These are phyloP conservation scores for Protomyces gravidus DNA, from an alignment of 1,139 yeast genomes.

Conservation along the genomic window DNA sequence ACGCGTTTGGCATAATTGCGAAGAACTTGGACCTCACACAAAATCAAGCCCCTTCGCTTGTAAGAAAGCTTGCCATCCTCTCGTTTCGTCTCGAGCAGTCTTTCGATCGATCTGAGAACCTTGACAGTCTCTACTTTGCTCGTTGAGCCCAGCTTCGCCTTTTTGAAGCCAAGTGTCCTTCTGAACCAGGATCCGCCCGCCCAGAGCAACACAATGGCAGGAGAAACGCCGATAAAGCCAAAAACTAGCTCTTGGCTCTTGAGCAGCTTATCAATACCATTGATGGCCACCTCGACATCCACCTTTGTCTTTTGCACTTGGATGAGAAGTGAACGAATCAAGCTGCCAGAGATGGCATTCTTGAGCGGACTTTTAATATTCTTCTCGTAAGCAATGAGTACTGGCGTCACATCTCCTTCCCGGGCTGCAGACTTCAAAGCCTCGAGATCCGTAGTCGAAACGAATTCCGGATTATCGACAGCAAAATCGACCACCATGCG, in stretches of 20 bases:
- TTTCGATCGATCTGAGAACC: conserved; percentile 57
- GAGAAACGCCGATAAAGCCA: conserved; percentile 84
- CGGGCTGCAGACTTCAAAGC: conserved; percentile 41
- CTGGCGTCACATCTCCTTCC: conserved; percentile 71
- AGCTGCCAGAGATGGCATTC: conserved; percentile 60
- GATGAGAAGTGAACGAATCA: conserved; percentile 71
- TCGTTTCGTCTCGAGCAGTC: conserved; percentile 44
- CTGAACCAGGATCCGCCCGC: conserved; percentile 41
- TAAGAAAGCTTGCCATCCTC: conserved; percentile 33
- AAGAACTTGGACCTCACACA: conserved; percentile 36
- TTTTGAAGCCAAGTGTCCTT: conserved; percentile 23
- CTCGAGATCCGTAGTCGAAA: conserved; percentile 35
- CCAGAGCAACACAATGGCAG: conserved; percentile 61
- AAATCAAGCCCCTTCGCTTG: conserved; percentile 35
- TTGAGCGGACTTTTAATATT: conserved; percentile 68
- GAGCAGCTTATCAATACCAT: conserved; percentile 82
- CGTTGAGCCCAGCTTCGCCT: conserved; percentile 41
- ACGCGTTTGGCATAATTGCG: conserved; percentile 29
- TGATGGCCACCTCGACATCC: conserved; percentile 84
- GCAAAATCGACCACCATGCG: conserved; percentile 81
- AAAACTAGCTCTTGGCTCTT: conserved; percentile 89
- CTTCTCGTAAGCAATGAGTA: conserved; percentile 73
- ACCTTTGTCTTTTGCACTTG: conserved; percentile 94
- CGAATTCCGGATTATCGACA: conserved; percentile 37
- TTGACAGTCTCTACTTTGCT: conserved; percentile 46